phyloP scores from a whole-genome alignment of 805 yeast genomes.

The Metschnikowia similis region DNA sequence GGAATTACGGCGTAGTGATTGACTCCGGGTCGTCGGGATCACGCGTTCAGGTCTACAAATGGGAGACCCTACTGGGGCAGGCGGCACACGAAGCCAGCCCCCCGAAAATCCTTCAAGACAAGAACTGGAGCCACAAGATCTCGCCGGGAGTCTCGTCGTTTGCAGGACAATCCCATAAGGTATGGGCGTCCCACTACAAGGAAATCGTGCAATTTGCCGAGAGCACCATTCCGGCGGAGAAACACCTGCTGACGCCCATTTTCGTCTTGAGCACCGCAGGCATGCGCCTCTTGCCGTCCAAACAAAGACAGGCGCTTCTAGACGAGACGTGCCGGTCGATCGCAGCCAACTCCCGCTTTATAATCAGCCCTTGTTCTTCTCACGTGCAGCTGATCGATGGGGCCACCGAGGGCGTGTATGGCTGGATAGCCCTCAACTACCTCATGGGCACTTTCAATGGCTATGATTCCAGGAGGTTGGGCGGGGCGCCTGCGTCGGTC shows the following conservation, averaged over 20 bases:
- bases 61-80: constrained; percentile 42
- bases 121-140: constrained; percentile 67
- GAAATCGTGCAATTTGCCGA: constrained; percentile 67
- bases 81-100: constrained; percentile 41
- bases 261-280: constrained; percentile 97
- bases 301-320: constrained; percentile 51
- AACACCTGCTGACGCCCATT: constrained; percentile 69
- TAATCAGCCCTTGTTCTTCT: constrained; percentile 54
- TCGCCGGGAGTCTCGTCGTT: constrained; percentile 82
- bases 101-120: constrained; percentile 61
- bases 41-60: constrained; percentile 74
- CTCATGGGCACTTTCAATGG: constrained; percentile 60
- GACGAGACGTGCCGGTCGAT: constrained; percentile 57
- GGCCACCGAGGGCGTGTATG: constrained; percentile 89
- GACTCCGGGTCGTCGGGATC: constrained; percentile 98
- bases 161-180: constrained; percentile 38
- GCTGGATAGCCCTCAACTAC: constrained; percentile 92
- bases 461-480: constrained; percentile 19
- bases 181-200: constrained; percentile 71
- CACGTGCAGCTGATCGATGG: constrained; percentile 90
- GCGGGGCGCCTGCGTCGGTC: constrained; percentile 49
- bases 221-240: constrained; percentile 58
- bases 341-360: constrained; percentile 51
- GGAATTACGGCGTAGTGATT: constrained; percentile 76
- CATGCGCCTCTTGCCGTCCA: constrained; percentile 70